Conservation (phyloP, 2,329 filamentous ascomycete species). For the Zelopaecilomyces penicillatus region DNA sequence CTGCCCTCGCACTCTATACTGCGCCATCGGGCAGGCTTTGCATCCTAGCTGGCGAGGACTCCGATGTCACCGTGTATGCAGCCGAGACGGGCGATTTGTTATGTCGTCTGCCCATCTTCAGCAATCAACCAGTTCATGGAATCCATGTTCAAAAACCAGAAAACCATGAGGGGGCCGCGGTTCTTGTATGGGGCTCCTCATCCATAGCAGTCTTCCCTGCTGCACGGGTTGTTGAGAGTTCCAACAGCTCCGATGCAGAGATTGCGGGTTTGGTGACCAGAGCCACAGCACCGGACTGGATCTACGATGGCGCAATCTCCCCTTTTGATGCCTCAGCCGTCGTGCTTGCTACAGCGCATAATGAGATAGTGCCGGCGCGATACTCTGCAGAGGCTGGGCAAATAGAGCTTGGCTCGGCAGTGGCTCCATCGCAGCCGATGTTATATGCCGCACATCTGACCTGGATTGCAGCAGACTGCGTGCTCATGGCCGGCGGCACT, state of each 20-base stretch:
- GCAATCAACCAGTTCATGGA: conserved; percentile 65
- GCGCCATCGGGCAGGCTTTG: conserved; percentile 24
- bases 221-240: conserved; percentile 14
- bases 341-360: conserved; percentile 76
- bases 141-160: conserved; percentile 38
- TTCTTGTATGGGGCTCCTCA: conserved; percentile 63
- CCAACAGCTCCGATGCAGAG: background rate
- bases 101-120: conserved; percentile 47
- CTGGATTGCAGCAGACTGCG: conserved; percentile 47
- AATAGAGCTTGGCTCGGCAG: conserved; percentile 39
- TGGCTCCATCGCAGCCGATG: conserved; percentile 68
- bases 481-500: conserved; percentile 80
- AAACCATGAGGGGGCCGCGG: conserved; percentile 11
- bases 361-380: conserved; percentile 57
- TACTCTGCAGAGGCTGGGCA: conserved; percentile 18
- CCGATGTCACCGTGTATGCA: conserved; percentile 47
- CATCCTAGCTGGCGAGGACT: conserved; percentile 53
- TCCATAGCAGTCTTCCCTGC: conserved; percentile 38
- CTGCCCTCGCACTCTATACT: conserved; percentile 47
- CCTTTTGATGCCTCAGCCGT: conserved; percentile 34
- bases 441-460: conserved; percentile 75
- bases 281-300: conserved; percentile 60
- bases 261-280: conserved; percentile 22
- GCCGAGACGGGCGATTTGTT: conserved; percentile 26
- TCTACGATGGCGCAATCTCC: conserved; percentile 57